Percentiles rank a stretch among this genome's conserved stretches.
Conservation (phyloP, 441 rosid genomes). For the Populus hybrid region DNA sequence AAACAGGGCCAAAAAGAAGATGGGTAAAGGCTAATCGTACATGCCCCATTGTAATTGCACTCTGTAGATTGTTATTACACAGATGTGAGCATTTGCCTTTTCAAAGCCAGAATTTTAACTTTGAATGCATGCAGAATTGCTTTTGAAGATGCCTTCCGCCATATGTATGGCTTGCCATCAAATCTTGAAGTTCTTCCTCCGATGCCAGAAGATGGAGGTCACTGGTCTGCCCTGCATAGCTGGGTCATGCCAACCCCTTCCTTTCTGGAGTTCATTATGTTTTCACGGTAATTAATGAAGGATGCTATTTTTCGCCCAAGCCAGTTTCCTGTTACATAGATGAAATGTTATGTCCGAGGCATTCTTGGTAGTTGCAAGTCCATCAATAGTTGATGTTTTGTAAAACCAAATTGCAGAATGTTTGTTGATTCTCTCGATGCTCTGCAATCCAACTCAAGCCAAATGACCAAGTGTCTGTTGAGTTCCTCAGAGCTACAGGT, state of each 20-base stretch:
- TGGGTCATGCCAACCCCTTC: conserved; percentile 99
- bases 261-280: conserved; percentile 87
- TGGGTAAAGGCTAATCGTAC: background rate
- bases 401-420: conserved; percentile 53
- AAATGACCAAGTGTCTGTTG: conserved; percentile 45
- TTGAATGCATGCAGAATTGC: conserved; percentile 52
- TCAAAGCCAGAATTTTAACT: background rate
- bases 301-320: background rate
- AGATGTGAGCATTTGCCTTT: too few species aligned
- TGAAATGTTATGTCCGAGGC: too few species aligned
- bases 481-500: conserved; percentile 81
- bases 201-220: conserved; percentile 90
- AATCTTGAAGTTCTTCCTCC: conserved; percentile 82
- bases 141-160: conserved; percentile 75
- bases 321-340: too few species aligned
- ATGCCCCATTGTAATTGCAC: background rate
- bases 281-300: conserved; percentile 55
- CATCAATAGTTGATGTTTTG: too few species aligned
- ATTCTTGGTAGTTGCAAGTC: too few species aligned
- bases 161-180: conserved; percentile 75
- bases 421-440: conserved; percentile 89
- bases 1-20: too few species aligned
- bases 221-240: conserved; percentile 91
- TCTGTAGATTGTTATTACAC: too few species aligned
- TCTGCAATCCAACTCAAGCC: conserved; percentile 50